Base-by-base conservation (phyloP, 768 basidiomycete species). In the Rhizopogon sp. region DNA sequence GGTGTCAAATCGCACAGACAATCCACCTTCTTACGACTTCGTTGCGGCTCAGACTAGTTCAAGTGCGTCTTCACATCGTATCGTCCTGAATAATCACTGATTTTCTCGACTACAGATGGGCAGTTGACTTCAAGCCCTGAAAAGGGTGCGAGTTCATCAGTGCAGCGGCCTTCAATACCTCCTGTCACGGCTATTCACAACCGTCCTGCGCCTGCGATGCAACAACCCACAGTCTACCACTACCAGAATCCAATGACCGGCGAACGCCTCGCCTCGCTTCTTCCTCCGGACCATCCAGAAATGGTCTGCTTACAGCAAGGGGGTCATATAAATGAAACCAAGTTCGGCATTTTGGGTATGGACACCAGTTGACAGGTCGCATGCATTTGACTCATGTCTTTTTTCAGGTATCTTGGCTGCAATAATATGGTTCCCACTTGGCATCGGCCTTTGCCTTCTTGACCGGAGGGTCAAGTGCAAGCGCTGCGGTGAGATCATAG, bases 221-320 rank as follows among this genome's bases (percentile, higher is more conserved):
- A 63, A 28, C 61, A 75, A 43, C 82, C 84, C 7, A 76, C 72
- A 3, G 75, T 90, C 5, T 88, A 85, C 65, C 80, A 87, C 70
- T 91, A 90, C 66, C 68, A 79, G 52, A 82, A 88, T 66, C 84
- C 87, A 1, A 25, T 43, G 1, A 88, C 84, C 0, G 77, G 81
- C 6, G 77, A 87, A 44, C 73, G 75, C 17, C 57, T 87, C 29
- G 74, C 81, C 2, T 86, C 90, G 0, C 67, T 85, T 3, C 73
- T 90, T 2, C 86, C 90, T 0, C 91, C 91, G 1, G 75, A 80
- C 56, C 86, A 93, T 64, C 91, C 90, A 0, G 83, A 90, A 70
- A 93, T 92, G 90, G 62, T 88, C 29, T 93, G 91, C 62, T 69
- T 93, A n/a, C 91, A 92, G 66, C 66, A 79, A 6, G 90, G 90